Evolutionary conservation across 2,329 filamentous ascomycete genomes (phyloP).

Genomic region (Dactylellina cionopaga): DNA sequence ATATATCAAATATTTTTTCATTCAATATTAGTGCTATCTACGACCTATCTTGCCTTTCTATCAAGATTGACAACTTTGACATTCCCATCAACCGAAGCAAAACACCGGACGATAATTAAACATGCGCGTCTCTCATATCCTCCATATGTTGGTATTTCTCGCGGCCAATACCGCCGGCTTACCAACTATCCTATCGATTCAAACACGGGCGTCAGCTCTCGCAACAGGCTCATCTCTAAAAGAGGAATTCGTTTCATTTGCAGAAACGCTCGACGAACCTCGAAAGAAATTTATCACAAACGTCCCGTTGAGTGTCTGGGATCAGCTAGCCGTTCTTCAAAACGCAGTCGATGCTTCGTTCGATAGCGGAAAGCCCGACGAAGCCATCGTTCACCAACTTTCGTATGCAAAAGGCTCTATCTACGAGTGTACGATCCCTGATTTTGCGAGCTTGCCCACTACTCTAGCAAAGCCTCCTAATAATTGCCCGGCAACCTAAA

Average conservation of each 20-base stretch:
- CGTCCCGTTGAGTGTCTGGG: background rate
- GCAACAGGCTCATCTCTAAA: background rate
- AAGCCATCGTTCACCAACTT: background rate
- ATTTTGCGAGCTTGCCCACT: background rate
- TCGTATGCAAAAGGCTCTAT: slow-evolving; percentile 3
- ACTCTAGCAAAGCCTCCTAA: background rate
- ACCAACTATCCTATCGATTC: no score
- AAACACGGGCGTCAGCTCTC: no score
- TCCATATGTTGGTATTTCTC: no score
- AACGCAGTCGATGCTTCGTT: background rate
- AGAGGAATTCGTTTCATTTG: background rate
- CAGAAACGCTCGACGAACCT: background rate
- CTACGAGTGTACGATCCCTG: slow-evolving; percentile 1
- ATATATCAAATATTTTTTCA: no score
- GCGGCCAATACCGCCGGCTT: no score
- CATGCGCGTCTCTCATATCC: no score
- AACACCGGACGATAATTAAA: no score
- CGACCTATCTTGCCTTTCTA: no score
- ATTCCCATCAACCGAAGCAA: no score
- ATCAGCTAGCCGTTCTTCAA: background rate
- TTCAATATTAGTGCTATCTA: no score
- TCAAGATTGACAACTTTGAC: no score
- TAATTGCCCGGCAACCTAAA: no score
- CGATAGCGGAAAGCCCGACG: background rate
- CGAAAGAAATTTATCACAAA: background rate